Evolutionary conservation across 805 yeast species (phyloP), one percentile per base, ranked within the genome.

Genomic region (Candida oleophila): DNA sequence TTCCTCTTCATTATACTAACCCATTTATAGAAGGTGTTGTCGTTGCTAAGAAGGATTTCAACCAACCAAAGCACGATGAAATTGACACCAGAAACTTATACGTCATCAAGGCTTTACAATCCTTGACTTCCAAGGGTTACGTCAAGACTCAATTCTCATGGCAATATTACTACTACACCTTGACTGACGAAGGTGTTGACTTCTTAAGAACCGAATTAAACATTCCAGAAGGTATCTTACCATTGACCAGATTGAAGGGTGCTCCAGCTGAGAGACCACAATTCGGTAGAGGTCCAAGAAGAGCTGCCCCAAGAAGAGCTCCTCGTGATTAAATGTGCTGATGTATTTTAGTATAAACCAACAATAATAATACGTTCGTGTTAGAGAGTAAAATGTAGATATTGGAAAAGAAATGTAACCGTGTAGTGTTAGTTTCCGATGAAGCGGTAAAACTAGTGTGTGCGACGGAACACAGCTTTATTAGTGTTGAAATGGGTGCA

Each of bases 111-210:
- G 97, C 99, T 71, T 85, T 94, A 77, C 99, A 94, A 82, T 92
- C 98, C 57, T 89, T 94, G 77, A 89, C 96, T 72, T 94, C 99
- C 57, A 89, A 87, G 79, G 99, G 99, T 76, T 94, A 71, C 86
- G 98, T 94, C 78, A 90, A 92, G 89, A 94, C 99, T 68, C 98
- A 90, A 81, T 94, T 92, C 87, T 92, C 98, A 71, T 94, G 99
- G 99, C 97, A 91, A 85, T 89, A 89, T 85, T 94, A 94, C 83
- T 94, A 94, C 96, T 94, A 94, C 95, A 89, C 99, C 83, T 87
- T 94, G 74, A 94, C 98, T 74, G 98, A 94, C 74, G 97, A 89
- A 80, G 99, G 99, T 86, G 92, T 94, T 61, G 96, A 90, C 73
- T 94, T 81, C 87, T 87, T 94, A 73, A 88, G 97, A 82, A 90